Base-by-base conservation (phyloP, 805 yeast species). In the Priceomyces castillae region DNA sequence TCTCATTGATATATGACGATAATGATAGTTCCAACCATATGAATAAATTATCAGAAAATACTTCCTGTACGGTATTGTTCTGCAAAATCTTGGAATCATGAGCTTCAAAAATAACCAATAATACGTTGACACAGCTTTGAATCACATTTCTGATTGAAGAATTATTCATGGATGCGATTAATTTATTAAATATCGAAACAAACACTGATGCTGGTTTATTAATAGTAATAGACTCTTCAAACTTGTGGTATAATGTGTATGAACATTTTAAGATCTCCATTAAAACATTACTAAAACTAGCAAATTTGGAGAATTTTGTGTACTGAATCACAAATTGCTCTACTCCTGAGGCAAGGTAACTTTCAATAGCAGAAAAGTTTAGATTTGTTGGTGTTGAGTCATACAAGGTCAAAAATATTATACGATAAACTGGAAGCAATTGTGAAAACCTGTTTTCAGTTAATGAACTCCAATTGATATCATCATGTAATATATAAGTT, bases 241-340 rank as follows among this genome's bases (percentile, higher is more conserved):
- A 25, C 9, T 57, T 57, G 40, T 60, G 62, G 37, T 56, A 52
- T 34, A 61, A 44, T 26, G 63, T 54, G 38, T 56, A 58, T 17
- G 59, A 43, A 14, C 61, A 53, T 42, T 62, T 62, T 39, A 59
- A 46, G 17, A 60, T 41, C 37, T 62, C 67, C 11, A 39, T 43
- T 25, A 50, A 42, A 20, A 45, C 47, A 42, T 43, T 41, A 20
- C 43, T 40, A 34, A 40, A 55, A 28, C 15, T 12, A 28, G 31
- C n/a, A 28, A 6, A 28, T n/a, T 28, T 28, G n/a, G 15, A 6
- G 10, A n/a, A 11, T 38, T 15, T 30, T 36, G 19, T 18, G 23
- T 10, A 39, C 17, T 11, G 14, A 25, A 15, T 33, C 25, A 42
- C 26, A 33, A 11, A 30, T 19, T 7, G 47, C 30, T 5, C 43